Evolutionary conservation across 1,284 basidiomycete species (phyloP).

Genomic region (Laetiporus sulphureus): DNA sequence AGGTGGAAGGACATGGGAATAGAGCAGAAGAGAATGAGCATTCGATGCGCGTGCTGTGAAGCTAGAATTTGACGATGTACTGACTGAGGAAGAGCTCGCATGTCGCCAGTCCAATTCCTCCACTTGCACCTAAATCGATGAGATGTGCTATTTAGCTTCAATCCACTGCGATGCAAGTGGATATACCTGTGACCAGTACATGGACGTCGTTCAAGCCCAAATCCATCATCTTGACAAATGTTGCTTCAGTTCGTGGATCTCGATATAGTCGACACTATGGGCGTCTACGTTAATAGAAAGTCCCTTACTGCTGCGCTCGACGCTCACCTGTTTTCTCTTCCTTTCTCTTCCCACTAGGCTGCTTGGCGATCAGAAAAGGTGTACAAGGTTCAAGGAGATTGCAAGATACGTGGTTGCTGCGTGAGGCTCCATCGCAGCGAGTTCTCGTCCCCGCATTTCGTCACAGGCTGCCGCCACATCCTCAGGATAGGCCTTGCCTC

Average conservation of each 20-base stretch:
- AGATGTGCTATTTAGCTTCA: not conserved
- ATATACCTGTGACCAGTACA: conserved; percentile 30
- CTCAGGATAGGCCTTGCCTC: too few relatives aligned
- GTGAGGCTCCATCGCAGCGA: too few relatives aligned
- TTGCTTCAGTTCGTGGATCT: too few relatives aligned
- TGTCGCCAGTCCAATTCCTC: conserved; percentile 32
- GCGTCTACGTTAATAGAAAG: conserved; percentile 1
- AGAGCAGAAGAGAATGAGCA: not conserved
- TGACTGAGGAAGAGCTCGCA: conserved; percentile 38
- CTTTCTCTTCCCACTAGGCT: too few relatives aligned
- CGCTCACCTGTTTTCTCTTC: too few relatives aligned
- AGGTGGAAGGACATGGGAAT: not conserved
- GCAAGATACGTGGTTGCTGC: too few relatives aligned
- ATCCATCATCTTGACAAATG: conserved; percentile 20
- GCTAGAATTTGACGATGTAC: conserved; percentile 3
- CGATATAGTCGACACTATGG: too few relatives aligned
- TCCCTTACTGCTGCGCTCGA: too few relatives aligned
- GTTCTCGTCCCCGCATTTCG: too few relatives aligned
- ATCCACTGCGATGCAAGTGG: not conserved
- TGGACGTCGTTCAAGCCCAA: conserved; percentile 28
- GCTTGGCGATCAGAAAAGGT: too few relatives aligned
- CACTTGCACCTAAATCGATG: conserved; percentile 26
- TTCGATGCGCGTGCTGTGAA: not conserved
- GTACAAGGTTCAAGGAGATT: too few relatives aligned
- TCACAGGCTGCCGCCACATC: too few relatives aligned